Conservation (phyloP, 202 grass and related monocot genomes). For the Cymbopogon flexuosus region DNA sequence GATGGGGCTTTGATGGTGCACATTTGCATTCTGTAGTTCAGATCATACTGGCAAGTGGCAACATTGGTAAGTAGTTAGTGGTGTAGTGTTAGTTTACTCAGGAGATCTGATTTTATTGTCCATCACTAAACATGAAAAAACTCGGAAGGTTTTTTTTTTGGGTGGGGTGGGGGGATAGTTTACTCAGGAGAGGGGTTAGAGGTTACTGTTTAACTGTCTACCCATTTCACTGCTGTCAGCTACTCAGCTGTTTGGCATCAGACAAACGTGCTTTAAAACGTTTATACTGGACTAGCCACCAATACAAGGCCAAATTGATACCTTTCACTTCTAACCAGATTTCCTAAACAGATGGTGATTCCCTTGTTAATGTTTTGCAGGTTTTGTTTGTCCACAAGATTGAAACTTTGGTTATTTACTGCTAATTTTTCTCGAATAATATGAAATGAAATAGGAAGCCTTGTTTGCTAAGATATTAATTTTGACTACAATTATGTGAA, state of each 20-base stretch:
- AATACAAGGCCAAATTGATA: neutral
- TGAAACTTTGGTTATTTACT: neutral
- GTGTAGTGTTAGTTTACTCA: neutral
- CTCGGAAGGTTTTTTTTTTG: too few relatives aligned
- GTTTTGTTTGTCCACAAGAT: neutral
- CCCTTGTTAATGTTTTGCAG: neutral
- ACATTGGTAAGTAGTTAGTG: slow-evolving; percentile 22
- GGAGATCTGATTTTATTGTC: neutral
- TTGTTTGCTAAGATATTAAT: slow-evolving; percentile 21
- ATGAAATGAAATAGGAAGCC: neutral
- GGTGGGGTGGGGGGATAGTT: neutral
- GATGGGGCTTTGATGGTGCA: slow-evolving; percentile 28
- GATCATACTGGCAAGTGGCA: neutral
- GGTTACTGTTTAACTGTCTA: neutral
- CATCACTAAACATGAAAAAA: neutral
- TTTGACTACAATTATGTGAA: slow-evolving; percentile 19
- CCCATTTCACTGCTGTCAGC: neutral
- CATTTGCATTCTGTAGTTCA: neutral
- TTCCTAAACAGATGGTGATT: neutral
- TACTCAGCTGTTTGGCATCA: slow-evolving; percentile 23
- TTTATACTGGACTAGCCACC: neutral
- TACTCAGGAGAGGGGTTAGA: neutral
- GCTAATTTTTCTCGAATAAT: neutral
- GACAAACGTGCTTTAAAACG: neutral
- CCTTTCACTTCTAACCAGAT: neutral